Conservation (phyloP, 495 filamentous ascomycete genomes). For the Jackrogersella multiformis region DNA sequence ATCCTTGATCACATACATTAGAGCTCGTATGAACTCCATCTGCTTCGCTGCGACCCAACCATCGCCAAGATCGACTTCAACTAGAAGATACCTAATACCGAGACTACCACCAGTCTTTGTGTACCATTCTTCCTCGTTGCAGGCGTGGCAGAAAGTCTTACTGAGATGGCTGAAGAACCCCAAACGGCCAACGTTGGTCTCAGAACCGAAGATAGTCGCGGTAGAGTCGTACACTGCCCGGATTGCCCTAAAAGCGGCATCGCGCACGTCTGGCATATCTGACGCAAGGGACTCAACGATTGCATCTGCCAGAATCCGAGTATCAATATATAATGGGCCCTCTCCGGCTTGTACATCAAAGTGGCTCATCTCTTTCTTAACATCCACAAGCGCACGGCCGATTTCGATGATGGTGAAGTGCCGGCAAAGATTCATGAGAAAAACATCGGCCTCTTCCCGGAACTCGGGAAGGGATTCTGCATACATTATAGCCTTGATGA, state of each 20-base stretch:
- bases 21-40: slow-evolving; percentile 81
- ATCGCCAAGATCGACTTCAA: slow-evolving; percentile 82
- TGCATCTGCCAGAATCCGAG: slow-evolving; percentile 84
- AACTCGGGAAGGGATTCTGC: slow-evolving; percentile 85
- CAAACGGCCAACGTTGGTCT: slow-evolving; percentile 72
- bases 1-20: slow-evolving; percentile 97
- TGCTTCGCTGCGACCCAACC: slow-evolving; percentile 82
- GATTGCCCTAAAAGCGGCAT: slow-evolving; percentile 81
- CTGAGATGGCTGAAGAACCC: slow-evolving; percentile 84
- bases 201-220: slow-evolving; percentile 79
- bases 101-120: slow-evolving; percentile 91
- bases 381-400: slow-evolving; percentile 77
- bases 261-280: slow-evolving; percentile 79
- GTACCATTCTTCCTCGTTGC: slow-evolving; percentile 97
- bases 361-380: slow-evolving; percentile 72
- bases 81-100: slow-evolving; percentile 84
- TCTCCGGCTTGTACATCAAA: slow-evolving; percentile 89
- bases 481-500: slow-evolving; percentile 88
- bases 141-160: slow-evolving; percentile 88
- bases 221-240: slow-evolving; percentile 79
- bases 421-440: slow-evolving; percentile 81
- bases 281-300: slow-evolving; percentile 88
- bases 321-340: slow-evolving; percentile 85
- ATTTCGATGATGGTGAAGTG: slow-evolving; percentile 95
- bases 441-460: slow-evolving; percentile 71